Conservation (phyloP, 139 green algal species). For the Coelastrella sp. region DNA sequence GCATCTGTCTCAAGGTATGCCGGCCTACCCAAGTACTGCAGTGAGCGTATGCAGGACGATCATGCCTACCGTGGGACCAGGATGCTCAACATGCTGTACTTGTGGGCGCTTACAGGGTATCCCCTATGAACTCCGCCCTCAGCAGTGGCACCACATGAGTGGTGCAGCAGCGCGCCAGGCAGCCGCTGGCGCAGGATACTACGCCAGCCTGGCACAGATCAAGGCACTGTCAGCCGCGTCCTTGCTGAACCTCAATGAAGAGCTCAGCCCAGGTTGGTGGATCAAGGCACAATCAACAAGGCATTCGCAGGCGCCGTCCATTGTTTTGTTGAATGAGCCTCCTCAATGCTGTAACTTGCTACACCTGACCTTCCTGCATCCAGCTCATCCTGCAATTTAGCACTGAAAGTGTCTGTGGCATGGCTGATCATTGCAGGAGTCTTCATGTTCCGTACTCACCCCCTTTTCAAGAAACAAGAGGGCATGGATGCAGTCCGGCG, state of each 20-base stretch:
- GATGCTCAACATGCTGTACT: not conserved
- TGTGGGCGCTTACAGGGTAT: not conserved
- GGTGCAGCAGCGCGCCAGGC: constrained; percentile 30
- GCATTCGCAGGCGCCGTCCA: not conserved
- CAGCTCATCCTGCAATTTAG: not conserved
- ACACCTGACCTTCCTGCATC: too few species aligned
- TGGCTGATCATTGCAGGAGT: not conserved
- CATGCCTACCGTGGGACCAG: too few species aligned
- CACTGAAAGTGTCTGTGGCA: not conserved
- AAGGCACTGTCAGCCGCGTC: not conserved
- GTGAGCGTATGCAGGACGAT: too few species aligned
- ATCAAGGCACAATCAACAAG: not conserved
- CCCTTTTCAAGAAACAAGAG: constrained; percentile 5
- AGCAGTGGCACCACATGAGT: constrained; percentile 12
- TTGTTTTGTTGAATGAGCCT: too few species aligned
- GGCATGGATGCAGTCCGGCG: constrained; percentile 39
- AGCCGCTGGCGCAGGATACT: not conserved
- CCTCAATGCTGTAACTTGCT: too few species aligned
- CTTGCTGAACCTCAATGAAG: constrained; percentile 14
- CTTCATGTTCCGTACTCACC: constrained; percentile 35
- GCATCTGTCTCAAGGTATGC: too few species aligned
- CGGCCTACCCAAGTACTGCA: too few species aligned
- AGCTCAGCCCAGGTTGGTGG: not conserved
- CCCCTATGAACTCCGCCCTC: constrained; percentile 19
- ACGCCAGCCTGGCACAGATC: constrained; percentile 17